Percentiles rank a stretch among this genome's conserved stretches.
Evolutionary conservation across 179 eudicot genomes (phyloP).

Genomic region (Dionaea muscipula): DNA sequence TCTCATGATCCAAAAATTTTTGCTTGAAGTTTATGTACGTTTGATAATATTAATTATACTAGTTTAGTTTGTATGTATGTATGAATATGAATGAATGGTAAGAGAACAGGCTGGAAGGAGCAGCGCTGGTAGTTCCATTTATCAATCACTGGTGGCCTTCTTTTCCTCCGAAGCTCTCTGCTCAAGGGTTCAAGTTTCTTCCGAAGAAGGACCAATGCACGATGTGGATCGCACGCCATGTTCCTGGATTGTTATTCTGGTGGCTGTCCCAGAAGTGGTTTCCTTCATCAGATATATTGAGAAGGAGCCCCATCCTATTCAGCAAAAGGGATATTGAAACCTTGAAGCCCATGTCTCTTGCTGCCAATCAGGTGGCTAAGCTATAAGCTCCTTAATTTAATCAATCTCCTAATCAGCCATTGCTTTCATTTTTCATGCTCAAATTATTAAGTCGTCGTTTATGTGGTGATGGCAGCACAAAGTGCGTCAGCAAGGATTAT

Average conservation of each 20-base stretch:
- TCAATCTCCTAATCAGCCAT: no score
- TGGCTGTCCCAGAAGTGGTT: slow-evolving; percentile 10
- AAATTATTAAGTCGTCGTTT: slow-evolving; percentile 1
- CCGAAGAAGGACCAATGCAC: slow-evolving; percentile 9
- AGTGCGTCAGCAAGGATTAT: background rate
- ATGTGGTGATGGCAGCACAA: background rate
- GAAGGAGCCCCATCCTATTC: slow-evolving; percentile 10
- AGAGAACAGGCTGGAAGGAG: slow-evolving; percentile 12
- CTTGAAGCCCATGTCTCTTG: slow-evolving; percentile 14
- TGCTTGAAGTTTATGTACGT: no score
- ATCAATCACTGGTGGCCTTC: slow-evolving; percentile 22
- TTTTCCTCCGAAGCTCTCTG: slow-evolving; percentile 11
- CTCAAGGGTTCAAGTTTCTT: slow-evolving; percentile 4
- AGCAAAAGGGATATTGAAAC: slow-evolving; percentile 20
- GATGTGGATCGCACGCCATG: slow-evolving; percentile 12
- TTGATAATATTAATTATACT: no score
- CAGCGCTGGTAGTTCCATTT: slow-evolving; percentile 19
- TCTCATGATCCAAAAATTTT: no score
- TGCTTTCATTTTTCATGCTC: no score
- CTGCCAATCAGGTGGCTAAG: background rate
- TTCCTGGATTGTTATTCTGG: slow-evolving; percentile 6
- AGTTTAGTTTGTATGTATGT: background rate
- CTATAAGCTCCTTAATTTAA: no score
- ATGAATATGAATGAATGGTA: background rate
- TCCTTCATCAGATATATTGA: background rate